Conservation (phyloP, 176 grass and related monocot genomes). For the Triticum urartu region DNA sequence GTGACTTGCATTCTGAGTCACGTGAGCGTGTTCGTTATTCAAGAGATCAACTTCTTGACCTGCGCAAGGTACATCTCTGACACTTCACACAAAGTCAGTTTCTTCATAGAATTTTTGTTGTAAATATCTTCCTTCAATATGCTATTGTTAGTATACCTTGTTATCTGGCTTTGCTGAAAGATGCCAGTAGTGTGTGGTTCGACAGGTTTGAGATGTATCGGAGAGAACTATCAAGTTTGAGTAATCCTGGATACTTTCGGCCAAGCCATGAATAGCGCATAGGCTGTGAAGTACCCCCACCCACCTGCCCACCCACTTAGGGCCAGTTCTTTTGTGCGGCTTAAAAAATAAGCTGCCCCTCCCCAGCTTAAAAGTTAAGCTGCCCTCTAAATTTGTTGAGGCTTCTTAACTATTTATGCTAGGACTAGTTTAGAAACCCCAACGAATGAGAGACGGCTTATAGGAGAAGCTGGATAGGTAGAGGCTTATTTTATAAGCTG, state of each 20-base stretch:
- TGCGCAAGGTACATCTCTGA: constrained; percentile 57
- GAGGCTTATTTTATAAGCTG: too few relatives aligned
- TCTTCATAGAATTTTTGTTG: constrained; percentile 11
- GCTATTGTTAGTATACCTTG: background rate
- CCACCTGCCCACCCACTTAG: background rate
- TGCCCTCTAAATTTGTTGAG: too few relatives aligned
- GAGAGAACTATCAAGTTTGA: background rate
- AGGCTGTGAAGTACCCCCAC: background rate
- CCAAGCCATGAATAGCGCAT: background rate
- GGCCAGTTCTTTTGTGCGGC: too few relatives aligned
- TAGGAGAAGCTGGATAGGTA: too few relatives aligned
- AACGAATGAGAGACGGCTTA: too few relatives aligned
- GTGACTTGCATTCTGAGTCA: constrained; percentile 65
- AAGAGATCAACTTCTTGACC: constrained; percentile 83
- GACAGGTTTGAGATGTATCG: background rate
- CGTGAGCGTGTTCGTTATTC: constrained; percentile 67
- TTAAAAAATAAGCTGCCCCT: too few relatives aligned
- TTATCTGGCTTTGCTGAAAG: constrained; percentile 25
- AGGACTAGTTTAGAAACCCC: too few relatives aligned
- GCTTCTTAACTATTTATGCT: too few relatives aligned
- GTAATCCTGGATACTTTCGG: background rate
- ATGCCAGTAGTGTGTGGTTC: background rate
- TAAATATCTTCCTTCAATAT: background rate
- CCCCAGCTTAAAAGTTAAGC: too few relatives aligned
- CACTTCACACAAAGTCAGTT: constrained; percentile 4